These are phyloP conservation scores for Cercospora sp. DNA, from an alignment of 2,329 filamentous ascomycete species.

Conservation along the genomic window DNA sequence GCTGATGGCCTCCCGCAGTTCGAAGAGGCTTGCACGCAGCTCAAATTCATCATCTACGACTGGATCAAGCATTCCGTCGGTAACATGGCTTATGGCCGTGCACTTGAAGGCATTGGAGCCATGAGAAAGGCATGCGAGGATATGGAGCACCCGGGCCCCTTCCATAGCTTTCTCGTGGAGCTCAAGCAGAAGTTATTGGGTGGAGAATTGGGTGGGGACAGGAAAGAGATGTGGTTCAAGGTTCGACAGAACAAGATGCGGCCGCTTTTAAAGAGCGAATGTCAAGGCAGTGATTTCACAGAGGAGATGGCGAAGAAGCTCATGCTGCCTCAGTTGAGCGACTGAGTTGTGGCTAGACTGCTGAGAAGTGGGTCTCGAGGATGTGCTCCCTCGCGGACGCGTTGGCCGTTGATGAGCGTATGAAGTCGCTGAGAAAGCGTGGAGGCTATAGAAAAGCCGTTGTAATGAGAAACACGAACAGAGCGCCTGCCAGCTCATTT, in stretches of 20 bases:
- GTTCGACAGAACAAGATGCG: slow-evolving; percentile 68
- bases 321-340: slow-evolving; percentile 17
- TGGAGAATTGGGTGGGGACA: slow-evolving; percentile 71
- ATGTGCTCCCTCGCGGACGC: neutral
- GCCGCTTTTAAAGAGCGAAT: slow-evolving; percentile 66
- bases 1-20: slow-evolving; percentile 62
- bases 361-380: neutral
- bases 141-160: slow-evolving; percentile 72
- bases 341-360: neutral
- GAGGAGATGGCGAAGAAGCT: slow-evolving; percentile 64
- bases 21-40: slow-evolving; percentile 68
- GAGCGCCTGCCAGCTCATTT: neutral
- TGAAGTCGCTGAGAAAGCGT: neutral
- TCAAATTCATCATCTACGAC: slow-evolving; percentile 68
- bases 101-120: slow-evolving; percentile 72
- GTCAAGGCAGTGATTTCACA: slow-evolving; percentile 64
- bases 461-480: neutral
- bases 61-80: slow-evolving; percentile 74
- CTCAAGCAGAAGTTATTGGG: slow-evolving; percentile 72
- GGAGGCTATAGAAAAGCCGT: neutral
- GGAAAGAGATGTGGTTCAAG: slow-evolving; percentile 79
- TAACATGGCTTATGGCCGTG: slow-evolving; percentile 70
- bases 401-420: neutral
- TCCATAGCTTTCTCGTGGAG: slow-evolving; percentile 69
- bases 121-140: slow-evolving; percentile 76